phyloP scores from a whole-genome alignment of 805 yeast species.

The Ogataea nakhonphanomensis region DNA sequence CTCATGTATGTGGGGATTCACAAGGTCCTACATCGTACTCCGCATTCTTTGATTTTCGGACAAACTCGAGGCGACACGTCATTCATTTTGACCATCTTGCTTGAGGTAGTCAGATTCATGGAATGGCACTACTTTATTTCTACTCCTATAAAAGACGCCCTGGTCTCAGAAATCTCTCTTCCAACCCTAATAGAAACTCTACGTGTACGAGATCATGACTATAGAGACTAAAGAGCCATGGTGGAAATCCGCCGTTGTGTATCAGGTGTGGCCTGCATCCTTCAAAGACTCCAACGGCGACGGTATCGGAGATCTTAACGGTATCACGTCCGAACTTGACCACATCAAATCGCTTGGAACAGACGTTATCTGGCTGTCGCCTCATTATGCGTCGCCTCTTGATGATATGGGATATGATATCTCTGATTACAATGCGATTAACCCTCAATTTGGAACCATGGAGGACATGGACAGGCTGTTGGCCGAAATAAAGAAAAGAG shows the following conservation, averaged over 20 bases:
- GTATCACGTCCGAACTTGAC: conserved; percentile 49
- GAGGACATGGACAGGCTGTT: conserved; percentile 50
- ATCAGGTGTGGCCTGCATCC: conserved; percentile 61
- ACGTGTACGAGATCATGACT: neutral
- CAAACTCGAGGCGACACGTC: too few species aligned
- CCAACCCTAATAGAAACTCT: too few species aligned
- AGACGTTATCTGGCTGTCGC: conserved; percentile 53
- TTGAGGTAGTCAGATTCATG: too few species aligned
- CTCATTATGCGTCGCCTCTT: conserved; percentile 57
- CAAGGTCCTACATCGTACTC: too few species aligned
- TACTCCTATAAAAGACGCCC: too few species aligned
- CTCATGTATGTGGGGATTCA: too few species aligned
- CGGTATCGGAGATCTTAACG: conserved; percentile 57
- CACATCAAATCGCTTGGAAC: conserved; percentile 35
- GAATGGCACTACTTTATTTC: too few species aligned
- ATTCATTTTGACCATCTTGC: too few species aligned
- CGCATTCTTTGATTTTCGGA: too few species aligned
- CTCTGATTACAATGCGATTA: conserved; percentile 48
- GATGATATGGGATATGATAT: conserved; percentile 65
- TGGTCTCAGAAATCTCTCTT: too few species aligned
- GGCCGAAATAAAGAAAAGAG: conserved; percentile 44
- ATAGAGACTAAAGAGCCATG: conserved; percentile 23
- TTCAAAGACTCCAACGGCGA: conserved; percentile 57
- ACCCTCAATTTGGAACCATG: conserved; percentile 51
- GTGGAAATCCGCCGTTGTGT: conserved; percentile 58